A percentile compares a stretch with the other conserved stretches of the same genome.
phyloP scores from a whole-genome alignment of 495 filamentous ascomycete genomes.

The Aspergillus avenaceus region DNA sequence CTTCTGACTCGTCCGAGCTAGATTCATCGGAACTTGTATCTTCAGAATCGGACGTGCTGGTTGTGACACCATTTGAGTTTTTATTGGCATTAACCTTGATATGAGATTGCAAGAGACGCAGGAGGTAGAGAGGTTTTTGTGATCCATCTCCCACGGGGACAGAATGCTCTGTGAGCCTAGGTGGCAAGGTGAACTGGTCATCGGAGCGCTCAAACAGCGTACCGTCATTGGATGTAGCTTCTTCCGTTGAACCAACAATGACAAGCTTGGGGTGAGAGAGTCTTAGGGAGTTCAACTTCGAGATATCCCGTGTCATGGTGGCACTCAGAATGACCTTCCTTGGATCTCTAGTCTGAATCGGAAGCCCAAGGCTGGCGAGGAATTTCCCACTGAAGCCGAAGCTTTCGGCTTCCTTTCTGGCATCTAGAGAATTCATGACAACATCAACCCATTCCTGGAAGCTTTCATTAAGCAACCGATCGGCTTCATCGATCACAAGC shows the following conservation, averaged over 20 bases:
- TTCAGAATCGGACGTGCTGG: not conserved
- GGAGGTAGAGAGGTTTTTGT: slow-evolving; percentile 81
- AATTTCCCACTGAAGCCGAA: slow-evolving; percentile 42
- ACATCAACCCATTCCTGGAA: slow-evolving; percentile 88
- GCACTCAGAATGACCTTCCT: slow-evolving; percentile 82
- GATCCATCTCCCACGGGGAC: slow-evolving; percentile 69
- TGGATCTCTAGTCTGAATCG: slow-evolving; percentile 38
- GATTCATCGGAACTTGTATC: slow-evolving; percentile 4
- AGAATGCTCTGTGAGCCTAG: slow-evolving; percentile 65
- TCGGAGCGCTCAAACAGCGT: slow-evolving; percentile 21
- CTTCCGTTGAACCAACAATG: slow-evolving; percentile 54
- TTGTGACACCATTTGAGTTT: slow-evolving; percentile 1
- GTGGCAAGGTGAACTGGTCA: slow-evolving; percentile 58
- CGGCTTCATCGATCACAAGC: slow-evolving; percentile 92
- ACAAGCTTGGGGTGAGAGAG: slow-evolving; percentile 73
- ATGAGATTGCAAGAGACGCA: slow-evolving; percentile 36
- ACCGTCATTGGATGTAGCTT: slow-evolving; percentile 27
- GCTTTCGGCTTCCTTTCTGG: slow-evolving; percentile 43
- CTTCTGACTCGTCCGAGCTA: slow-evolving; percentile 12
- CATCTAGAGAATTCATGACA: slow-evolving; percentile 61
- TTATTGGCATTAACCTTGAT: slow-evolving; percentile 26
- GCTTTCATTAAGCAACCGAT: slow-evolving; percentile 83
- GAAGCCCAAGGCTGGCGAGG: slow-evolving; percentile 31
- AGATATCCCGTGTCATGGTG: slow-evolving; percentile 87
- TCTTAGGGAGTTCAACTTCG: slow-evolving; percentile 69